These are phyloP conservation scores for Nemania sp. DNA, from an alignment of 2,329 filamentous ascomycete species.

Conservation along the genomic window DNA sequence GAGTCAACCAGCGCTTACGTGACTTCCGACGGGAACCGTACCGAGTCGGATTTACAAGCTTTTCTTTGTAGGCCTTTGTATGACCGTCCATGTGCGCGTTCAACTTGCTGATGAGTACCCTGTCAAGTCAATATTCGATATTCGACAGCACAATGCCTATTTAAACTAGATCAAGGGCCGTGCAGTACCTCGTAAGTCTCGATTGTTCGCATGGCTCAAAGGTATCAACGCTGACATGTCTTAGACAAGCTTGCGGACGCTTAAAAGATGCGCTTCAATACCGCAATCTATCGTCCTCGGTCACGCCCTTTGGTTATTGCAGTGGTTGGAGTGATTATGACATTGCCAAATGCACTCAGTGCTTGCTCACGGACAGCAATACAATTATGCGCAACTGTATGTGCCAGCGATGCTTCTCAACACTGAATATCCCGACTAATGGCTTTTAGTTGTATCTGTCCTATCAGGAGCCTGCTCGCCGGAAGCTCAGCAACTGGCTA, in stretches of 20 bases:
- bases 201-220: background rate
- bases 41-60: slow-evolving; percentile 54
- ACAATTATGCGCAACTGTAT: slow-evolving; percentile 59
- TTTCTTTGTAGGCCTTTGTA: slow-evolving; percentile 55
- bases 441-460: slow-evolving; percentile 37
- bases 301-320: slow-evolving; percentile 58
- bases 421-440: slow-evolving; percentile 11
- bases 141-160: slow-evolving; percentile 59
- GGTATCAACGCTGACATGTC: slow-evolving; percentile 31
- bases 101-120: slow-evolving; percentile 25
- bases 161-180: slow-evolving; percentile 47
- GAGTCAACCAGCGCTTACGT: slow-evolving; percentile 54
- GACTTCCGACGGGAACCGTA: slow-evolving; percentile 40
- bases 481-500: slow-evolving; percentile 50
- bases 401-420: slow-evolving; percentile 23
- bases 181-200: slow-evolving; percentile 55
- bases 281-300: slow-evolving; percentile 51
- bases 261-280: slow-evolving; percentile 52
- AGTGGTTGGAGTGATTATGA: slow-evolving; percentile 48
- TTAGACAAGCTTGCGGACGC: slow-evolving; percentile 56
- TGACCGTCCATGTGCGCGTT: background rate
- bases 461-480: slow-evolving; percentile 61
- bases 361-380: slow-evolving; percentile 46
- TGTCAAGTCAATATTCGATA: slow-evolving; percentile 61
- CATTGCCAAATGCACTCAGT: slow-evolving; percentile 51